Conservation (phyloP, 140 eudicot species). For the Bidens hawaiensis region DNA sequence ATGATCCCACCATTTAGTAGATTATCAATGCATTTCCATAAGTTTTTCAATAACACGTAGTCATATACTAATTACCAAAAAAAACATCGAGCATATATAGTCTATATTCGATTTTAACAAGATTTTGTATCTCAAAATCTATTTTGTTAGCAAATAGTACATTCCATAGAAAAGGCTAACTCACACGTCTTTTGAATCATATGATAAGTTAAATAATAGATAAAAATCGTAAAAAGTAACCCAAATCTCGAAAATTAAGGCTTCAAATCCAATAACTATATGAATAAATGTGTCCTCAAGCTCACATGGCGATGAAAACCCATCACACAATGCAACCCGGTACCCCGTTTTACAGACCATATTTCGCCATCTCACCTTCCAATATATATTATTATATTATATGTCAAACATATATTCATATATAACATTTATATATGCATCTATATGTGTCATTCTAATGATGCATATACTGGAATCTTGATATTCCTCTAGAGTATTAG, state of each 20-base stretch:
- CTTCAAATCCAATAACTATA: conserved; percentile 20
- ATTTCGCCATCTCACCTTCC: conserved; percentile 33
- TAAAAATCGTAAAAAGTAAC: conserved; percentile 33
- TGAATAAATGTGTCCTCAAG: conserved; percentile 32
- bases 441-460: not conserved
- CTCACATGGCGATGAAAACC: conserved; percentile 35
- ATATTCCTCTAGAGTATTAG: too few relatives aligned
- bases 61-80: too few relatives aligned
- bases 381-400: too few relatives aligned
- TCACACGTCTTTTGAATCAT: conserved; percentile 10
- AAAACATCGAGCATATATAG: too few relatives aligned
- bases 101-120: too few relatives aligned
- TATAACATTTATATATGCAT: not conserved
- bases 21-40: too few relatives aligned
- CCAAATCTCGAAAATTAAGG: conserved; percentile 34
- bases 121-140: too few relatives aligned
- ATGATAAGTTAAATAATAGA: conserved; percentile 16
- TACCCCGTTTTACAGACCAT: conserved; percentile 59
- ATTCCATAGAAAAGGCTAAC: not conserved
- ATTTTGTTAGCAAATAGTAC: not conserved
- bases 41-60: too few relatives aligned
- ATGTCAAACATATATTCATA: too few relatives aligned
- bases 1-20: too few relatives aligned
- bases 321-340: conserved; percentile 41
- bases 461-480: not conserved